These are phyloP conservation scores for Aspergillus brasiliensis DNA, from an alignment of 2,329 filamentous ascomycete species.

Conservation along the genomic window DNA sequence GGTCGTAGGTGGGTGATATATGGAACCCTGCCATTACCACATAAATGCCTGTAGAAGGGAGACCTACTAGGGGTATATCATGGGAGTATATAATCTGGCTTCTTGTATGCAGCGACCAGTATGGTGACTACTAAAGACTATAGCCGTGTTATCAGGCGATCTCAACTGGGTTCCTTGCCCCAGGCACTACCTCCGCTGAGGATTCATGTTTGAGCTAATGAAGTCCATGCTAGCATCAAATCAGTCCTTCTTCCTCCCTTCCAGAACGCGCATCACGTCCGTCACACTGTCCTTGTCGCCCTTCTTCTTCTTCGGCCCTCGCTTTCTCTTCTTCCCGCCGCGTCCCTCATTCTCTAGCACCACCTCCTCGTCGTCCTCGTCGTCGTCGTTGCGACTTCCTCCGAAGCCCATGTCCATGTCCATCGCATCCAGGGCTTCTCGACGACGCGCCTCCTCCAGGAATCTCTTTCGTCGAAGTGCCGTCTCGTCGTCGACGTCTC, in stretches of 20 bases:
- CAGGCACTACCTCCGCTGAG: too few species aligned
- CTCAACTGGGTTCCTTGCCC: too few species aligned
- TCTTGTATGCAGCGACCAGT: too few species aligned
- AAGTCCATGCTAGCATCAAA: not conserved
- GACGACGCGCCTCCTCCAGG: slow-evolving; percentile 60
- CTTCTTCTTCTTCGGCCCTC: slow-evolving; percentile 57
- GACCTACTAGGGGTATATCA: too few species aligned
- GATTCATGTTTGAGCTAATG: too few species aligned
- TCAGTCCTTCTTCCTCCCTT: slow-evolving; percentile 56
- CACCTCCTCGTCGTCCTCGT: slow-evolving; percentile 76
- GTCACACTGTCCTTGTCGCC: slow-evolving; percentile 66
- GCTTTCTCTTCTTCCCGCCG: slow-evolving; percentile 51
- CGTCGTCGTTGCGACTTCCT: slow-evolving; percentile 79
- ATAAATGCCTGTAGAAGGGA: too few species aligned
- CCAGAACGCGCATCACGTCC: slow-evolving; percentile 79
- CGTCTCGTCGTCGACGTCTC: slow-evolving; percentile 58
- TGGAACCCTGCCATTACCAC: too few species aligned
- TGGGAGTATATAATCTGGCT: too few species aligned
- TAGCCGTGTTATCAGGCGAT: too few species aligned
- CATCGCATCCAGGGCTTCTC: slow-evolving; percentile 76
- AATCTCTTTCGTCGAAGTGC: slow-evolving; percentile 73
- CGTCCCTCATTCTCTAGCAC: slow-evolving; percentile 52
- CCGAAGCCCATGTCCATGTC: slow-evolving; percentile 97
- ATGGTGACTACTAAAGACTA: too few species aligned
- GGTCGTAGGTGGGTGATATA: too few species aligned